Evolutionary conservation across 345 rosid genomes (phyloP).

Genomic region (Melastoma malabathricum): DNA sequence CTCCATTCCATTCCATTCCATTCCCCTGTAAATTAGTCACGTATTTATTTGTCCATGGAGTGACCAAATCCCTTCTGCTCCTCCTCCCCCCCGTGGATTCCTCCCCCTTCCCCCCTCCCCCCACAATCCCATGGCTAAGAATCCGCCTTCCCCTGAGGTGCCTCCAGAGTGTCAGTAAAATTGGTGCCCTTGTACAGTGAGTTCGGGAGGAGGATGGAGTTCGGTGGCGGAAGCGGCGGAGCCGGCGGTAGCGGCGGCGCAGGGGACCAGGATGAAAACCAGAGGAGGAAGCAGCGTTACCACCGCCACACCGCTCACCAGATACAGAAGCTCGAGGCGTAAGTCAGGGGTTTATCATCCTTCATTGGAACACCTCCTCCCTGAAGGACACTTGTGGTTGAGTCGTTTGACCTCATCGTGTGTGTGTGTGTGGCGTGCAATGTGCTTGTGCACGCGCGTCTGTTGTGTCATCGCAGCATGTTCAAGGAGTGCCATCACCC

Average conservation of each 20-base stretch:
- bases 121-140: no score
- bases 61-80: no score
- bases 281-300: constrained; percentile 74
- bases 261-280: constrained; percentile 7
- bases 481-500: constrained; percentile 98
- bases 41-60: no score
- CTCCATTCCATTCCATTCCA: no score
- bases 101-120: no score
- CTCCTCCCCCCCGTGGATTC: no score
- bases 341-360: constrained; percentile 4
- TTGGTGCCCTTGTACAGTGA: no score
- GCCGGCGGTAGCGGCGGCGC: constrained; percentile 66
- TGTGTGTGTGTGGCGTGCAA: not conserved
- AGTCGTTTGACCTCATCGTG: not conserved
- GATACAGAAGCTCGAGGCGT: constrained; percentile 96
- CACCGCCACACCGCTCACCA: constrained; percentile 95
- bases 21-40: no score
- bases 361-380: no score
- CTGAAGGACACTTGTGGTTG: not conserved
- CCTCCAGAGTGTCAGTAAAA: no score
- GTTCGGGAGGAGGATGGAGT: constrained; percentile 24
- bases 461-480: constrained; percentile 36
- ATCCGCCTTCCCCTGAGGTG: no score
- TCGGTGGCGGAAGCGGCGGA: constrained; percentile 53
- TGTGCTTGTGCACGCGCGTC: not conserved